Evolutionary conservation across 192 early-diverging fungal genomes (phyloP), one percentile per base, ranked within the genome.

Genomic region (Haplosporangium gracile): DNA sequence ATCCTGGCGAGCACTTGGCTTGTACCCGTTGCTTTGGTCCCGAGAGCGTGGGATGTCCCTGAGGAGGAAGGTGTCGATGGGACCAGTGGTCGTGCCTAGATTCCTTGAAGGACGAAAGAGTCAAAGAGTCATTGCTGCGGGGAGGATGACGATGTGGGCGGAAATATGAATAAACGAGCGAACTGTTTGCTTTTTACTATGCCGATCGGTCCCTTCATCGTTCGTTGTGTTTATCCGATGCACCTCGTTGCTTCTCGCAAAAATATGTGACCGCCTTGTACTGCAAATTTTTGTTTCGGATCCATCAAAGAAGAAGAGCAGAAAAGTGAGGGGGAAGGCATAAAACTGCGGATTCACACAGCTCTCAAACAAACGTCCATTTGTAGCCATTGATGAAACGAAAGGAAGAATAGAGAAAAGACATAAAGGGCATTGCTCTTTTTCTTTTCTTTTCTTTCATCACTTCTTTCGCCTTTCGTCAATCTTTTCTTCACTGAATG

Each of bases 1-100:
- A 84, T 89, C 53, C 53, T 89, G 9, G 89, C 85, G 32, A 84
- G 85, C 32, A 89, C 89, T 26, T 89, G 89, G 89, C 74, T 88
- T 24, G 76, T 89, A 5, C 89, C 89, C 4, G 85, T 89, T 18
- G 89, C 89, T 9, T 34, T 89, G 18, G 81, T 89, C 4, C 89
- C 89, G 1, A 71, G 89, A 80, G 79, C 89, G 34, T 89, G 89
- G 89, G 85, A 88, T 80, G 75, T 79, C 0, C 75, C 70, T 8
- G 77, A 72, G 9, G 75, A 76, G 13, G 75, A 76, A 10, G 60
- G 60, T 32, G 3, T 65, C 16, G 60, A 65, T 32, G 60, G 60
- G 8, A 32, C 60, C 24, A 65, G 60, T 65, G 60, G 60, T 6
- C 29, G 29, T 65, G 60, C 29, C 29, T 65, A 57, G 55, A n/a